Evolutionary conservation across 306 rosid genomes (phyloP).

Genomic region (Aeschynomene evenia): DNA sequence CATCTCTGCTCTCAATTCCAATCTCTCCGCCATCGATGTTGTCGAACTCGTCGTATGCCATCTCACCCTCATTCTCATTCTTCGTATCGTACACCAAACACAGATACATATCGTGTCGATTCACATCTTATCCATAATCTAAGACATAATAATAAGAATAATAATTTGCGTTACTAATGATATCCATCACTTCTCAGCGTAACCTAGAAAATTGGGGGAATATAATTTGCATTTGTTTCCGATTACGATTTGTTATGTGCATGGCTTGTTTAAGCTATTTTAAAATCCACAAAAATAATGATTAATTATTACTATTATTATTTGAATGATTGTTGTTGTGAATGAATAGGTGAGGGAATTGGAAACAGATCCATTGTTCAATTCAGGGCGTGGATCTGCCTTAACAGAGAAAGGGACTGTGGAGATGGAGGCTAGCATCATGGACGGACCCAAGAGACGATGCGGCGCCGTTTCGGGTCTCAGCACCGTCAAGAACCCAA

Average conservation of each 20-base stretch:
- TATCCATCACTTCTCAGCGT: too few species aligned
- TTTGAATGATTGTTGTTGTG: background rate
- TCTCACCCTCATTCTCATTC: too few species aligned
- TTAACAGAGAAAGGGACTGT: constrained; percentile 80
- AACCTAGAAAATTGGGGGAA: too few species aligned
- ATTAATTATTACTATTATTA: too few species aligned
- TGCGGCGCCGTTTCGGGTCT: constrained; percentile 96
- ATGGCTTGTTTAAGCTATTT: too few species aligned
- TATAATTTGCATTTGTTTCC: too few species aligned
- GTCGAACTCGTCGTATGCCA: constrained; percentile 87
- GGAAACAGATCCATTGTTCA: constrained; percentile 88
- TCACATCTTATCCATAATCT: too few species aligned
- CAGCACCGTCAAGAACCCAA: constrained; percentile 75
- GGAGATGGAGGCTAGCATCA: constrained; percentile 97
- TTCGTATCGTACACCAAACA: too few species aligned
- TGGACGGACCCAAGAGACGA: constrained; percentile 83
- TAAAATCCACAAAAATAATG: background rate
- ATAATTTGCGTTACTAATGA: too few species aligned
- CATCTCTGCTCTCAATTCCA: constrained; percentile 67
- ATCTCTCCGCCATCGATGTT: constrained; percentile 72
- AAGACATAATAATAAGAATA: too few species aligned
- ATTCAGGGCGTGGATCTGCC: constrained; percentile 97
- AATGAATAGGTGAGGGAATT: constrained; percentile 69
- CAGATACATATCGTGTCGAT: too few species aligned
- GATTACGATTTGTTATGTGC: too few species aligned